Evolutionary conservation across 2,329 filamentous ascomycete genomes (phyloP).

Genomic region (Cladosporium sp.): DNA sequence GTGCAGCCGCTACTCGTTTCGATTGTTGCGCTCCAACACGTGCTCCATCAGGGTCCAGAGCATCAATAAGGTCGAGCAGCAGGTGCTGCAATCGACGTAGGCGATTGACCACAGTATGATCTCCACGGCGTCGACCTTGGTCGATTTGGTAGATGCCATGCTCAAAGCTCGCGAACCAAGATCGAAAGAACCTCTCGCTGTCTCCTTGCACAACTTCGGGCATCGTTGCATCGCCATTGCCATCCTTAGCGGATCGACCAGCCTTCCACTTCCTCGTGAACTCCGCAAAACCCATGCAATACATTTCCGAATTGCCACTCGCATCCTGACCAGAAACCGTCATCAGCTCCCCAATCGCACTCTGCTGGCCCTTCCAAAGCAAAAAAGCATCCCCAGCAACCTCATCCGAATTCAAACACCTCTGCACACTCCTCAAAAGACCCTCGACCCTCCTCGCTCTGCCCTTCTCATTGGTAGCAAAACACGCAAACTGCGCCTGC

Average conservation of each 20-base stretch:
- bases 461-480: conserved; percentile 3
- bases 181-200: background rate
- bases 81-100: conserved; percentile 7
- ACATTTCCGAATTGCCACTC: background rate
- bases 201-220: no score
- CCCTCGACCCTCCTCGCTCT: background rate
- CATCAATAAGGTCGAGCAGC: conserved; percentile 1
- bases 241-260: background rate
- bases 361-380: conserved; percentile 8
- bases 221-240: no score
- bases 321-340: background rate
- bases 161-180: background rate
- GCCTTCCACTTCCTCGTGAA: conserved; percentile 7
- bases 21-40: background rate
- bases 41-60: background rate
- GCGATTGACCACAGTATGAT: background rate
- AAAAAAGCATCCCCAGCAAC: background rate
- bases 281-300: conserved; percentile 5
- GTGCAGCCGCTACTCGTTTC: background rate
- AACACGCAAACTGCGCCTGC: conserved; percentile 2
- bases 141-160: background rate
- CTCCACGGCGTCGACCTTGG: background rate
- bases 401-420: background rate
- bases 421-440: background rate
- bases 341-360: conserved; percentile 4